Base-by-base conservation (phyloP, 2,329 filamentous ascomycete species). In the Fulvia fulva region DNA sequence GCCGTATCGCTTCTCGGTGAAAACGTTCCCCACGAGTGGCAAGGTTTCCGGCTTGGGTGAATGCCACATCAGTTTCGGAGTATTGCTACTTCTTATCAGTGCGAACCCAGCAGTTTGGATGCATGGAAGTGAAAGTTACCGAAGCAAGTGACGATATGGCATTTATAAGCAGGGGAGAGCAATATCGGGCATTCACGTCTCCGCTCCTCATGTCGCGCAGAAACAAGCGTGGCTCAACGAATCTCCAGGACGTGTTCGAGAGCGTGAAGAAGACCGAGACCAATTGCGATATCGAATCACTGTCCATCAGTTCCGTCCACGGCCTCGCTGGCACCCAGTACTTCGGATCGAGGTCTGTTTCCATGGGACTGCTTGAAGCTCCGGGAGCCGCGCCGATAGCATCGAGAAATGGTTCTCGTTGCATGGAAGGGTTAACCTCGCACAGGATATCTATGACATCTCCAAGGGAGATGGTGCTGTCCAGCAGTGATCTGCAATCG, bases 161-260 rank as follows among this genome's bases (percentile, higher is more conserved):
- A 54, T 74, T 73, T 3, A 75, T 72, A 22, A 75, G 55, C 8
- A 75, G 69, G 5, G 73, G 69, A 9, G 73, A 74, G 52, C 73
- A 74, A 53, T 67, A 73, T 6, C 60, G 57, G 1, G 67, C 64
- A 5, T 61, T 61, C 11, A 67, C 19, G 19, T 70, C 59, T 4
- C 67, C 68, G 16, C 68, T 62, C 56, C 60, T 63, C 73, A 76
- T 75, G 41, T 71, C 72, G 26, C 65, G 61, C 8, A 76, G 54
- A 51, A 76, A 75, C 19, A 70, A 41, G 46, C 70, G 70, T 3
- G 69, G 66, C 57, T 74, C 70, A 19, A 75, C 62, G 58, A 65
- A 70, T 51, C 73, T 70, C 26, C 62, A 63, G 26, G 67, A 72
- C 2, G 69, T 70, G 59, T 65, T 63, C 14, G 55, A 25, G 43